Evolutionary conservation across 1,139 yeast species (phyloP).

Genomic region (Sugiyamaella sp.): DNA sequence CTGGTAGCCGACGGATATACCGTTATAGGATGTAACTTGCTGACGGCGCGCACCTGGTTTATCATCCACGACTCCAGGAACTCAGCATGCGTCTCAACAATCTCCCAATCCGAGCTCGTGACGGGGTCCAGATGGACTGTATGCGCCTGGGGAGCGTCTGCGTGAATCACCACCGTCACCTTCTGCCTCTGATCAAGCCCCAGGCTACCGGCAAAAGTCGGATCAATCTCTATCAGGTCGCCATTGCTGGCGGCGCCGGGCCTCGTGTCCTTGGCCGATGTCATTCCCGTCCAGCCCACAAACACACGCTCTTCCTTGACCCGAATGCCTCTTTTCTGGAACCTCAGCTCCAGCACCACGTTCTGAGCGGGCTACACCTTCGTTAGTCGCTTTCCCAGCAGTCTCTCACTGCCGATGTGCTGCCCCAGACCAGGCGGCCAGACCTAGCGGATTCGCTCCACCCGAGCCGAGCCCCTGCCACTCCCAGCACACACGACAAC

Average conservation of each 20-base stretch:
- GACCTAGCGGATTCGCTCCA: too few species aligned
- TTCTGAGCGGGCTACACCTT: constrained; percentile 52
- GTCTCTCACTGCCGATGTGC: too few species aligned
- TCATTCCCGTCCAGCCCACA: constrained; percentile 87
- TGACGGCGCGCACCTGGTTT: constrained; percentile 79
- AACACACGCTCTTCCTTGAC: constrained; percentile 45
- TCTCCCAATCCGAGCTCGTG: constrained; percentile 85
- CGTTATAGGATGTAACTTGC: constrained; percentile 60
- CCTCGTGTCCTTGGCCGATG: constrained; percentile 39
- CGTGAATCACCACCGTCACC: constrained; percentile 46
- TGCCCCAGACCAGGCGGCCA: too few species aligned
- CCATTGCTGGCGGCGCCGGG: constrained; percentile 45
- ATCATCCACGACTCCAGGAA: constrained; percentile 73
- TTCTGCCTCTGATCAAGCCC: constrained; percentile 50
- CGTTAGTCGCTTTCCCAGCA: too few species aligned
- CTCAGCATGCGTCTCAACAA: constrained; percentile 80
- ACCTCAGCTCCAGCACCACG: constrained; percentile 55
- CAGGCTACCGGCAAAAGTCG: constrained; percentile 52
- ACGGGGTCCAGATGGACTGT: constrained; percentile 78
- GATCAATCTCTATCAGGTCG: constrained; percentile 54
- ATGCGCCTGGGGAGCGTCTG: constrained; percentile 54
- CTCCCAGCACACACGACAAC: too few species aligned
- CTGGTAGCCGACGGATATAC: constrained; percentile 73
- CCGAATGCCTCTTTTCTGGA: constrained; percentile 42
- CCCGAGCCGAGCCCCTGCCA: too few species aligned